These are phyloP conservation scores for Rugosomyces carneus DNA, from an alignment of 1,284 basidiomycete genomes.

Conservation along the genomic window DNA sequence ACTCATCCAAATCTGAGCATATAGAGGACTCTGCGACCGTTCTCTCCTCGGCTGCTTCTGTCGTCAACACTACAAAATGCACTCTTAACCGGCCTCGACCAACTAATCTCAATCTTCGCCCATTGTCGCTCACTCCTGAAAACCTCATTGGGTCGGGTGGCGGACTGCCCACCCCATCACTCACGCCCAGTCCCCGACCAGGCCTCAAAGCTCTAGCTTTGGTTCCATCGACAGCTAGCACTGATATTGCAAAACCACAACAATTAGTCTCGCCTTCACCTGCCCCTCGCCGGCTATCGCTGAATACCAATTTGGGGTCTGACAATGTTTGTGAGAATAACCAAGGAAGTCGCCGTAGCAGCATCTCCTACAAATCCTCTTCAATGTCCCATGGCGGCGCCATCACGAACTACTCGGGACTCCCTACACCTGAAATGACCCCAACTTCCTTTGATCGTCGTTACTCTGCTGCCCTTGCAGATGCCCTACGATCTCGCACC, in stretches of 20 bases:
- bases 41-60: conserved; percentile 19
- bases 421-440: conserved; percentile 70
- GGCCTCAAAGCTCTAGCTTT: conserved; percentile 47
- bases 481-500: conserved; percentile 18
- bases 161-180: conserved; percentile 49
- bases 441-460: conserved; percentile 48
- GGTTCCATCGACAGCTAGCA: conserved; percentile 25
- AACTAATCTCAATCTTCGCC: conserved; percentile 57
- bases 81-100: conserved; percentile 48
- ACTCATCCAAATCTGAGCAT: conserved; percentile 20
- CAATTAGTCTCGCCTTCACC: conserved; percentile 17
- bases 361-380: conserved; percentile 58
- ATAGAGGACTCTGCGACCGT: conserved; percentile 16
- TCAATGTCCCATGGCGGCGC: conserved; percentile 25
- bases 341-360: conserved; percentile 43
- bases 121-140: conserved; percentile 60
- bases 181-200: conserved; percentile 39
- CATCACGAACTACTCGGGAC: conserved; percentile 34
- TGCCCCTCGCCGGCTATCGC: conserved; percentile 22
- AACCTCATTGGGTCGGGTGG: conserved; percentile 30
- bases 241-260: conserved; percentile 20
- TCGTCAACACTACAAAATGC: conserved; percentile 27
- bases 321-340: conserved; percentile 22
- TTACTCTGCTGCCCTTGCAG: conserved; percentile 30
- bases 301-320: conserved; percentile 25